Evolutionary conservation across 2,329 filamentous ascomycete genomes (phyloP).

Genomic region (Paraphoma chrysanthemicola): DNA sequence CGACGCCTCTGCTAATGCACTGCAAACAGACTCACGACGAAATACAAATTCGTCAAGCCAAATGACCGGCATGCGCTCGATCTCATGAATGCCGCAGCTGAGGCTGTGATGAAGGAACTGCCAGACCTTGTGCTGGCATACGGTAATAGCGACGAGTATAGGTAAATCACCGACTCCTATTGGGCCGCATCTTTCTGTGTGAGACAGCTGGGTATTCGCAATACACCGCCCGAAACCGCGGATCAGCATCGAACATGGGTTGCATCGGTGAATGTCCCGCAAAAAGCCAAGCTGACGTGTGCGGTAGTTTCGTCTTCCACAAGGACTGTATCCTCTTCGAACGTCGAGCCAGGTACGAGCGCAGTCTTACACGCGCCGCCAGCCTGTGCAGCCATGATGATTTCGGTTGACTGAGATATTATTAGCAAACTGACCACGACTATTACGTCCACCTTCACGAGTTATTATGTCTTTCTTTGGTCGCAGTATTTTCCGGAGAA

Average conservation of each 20-base stretch:
- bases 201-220: constrained; percentile 21
- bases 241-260: constrained; percentile 7
- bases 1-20: constrained; percentile 8
- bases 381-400: background rate
- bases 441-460: constrained; percentile 90
- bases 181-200: constrained; percentile 9
- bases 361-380: constrained; percentile 9
- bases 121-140: constrained; percentile 89
- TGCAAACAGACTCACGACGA: constrained; percentile 72
- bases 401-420: constrained; percentile 19
- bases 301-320: constrained; percentile 84
- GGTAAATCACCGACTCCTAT: constrained; percentile 53
- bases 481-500: constrained; percentile 74
- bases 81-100: constrained; percentile 94
- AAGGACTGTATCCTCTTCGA: constrained; percentile 85
- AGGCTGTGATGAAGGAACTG: constrained; percentile 80
- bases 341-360: constrained; percentile 72
- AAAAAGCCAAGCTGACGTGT: constrained; percentile 28
- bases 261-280: constrained; percentile 14
- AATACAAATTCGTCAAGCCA: constrained; percentile 87
- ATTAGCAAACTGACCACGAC: constrained; percentile 87
- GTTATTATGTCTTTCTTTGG: constrained; percentile 88
- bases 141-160: constrained; percentile 94
- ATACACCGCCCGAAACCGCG: background rate
- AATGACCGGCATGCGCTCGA: constrained; percentile 87